phyloP scores from a whole-genome alignment of 2,329 filamentous ascomycete species.

The Sarocladium strictum region DNA sequence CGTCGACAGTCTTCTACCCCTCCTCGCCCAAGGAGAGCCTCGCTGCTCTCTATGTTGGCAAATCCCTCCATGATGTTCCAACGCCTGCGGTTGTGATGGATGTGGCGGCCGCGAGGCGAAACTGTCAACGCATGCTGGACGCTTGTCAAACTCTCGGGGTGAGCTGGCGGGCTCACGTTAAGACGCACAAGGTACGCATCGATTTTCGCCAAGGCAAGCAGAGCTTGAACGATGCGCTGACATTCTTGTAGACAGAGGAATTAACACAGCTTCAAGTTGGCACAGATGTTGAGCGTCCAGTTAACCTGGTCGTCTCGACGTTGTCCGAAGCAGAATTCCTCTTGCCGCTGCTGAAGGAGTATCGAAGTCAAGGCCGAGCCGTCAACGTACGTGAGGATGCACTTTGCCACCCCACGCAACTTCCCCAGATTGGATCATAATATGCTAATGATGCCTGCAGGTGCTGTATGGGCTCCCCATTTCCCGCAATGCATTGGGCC shows the following conservation, averaged over 20 bases:
- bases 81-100: conserved; percentile 67
- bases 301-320: conserved; percentile 67
- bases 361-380: conserved; percentile 43
- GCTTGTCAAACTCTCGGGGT: conserved; percentile 53
- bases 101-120: conserved; percentile 55
- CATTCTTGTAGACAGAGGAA: conserved; percentile 52
- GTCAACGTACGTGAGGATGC: conserved; percentile 49
- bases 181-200: conserved; percentile 67
- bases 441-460: conserved; percentile 24
- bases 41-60: conserved; percentile 40
- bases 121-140: conserved; percentile 67
- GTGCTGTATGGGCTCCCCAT: conserved; percentile 69
- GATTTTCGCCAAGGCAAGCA: too few species aligned
- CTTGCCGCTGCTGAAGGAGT: conserved; percentile 52
- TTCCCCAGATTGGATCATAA: background rate
- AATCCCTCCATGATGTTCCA: conserved; percentile 52
- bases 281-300: conserved; percentile 34
- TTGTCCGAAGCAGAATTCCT: conserved; percentile 67
- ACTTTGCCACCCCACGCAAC: background rate
- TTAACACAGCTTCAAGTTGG: conserved; percentile 67
- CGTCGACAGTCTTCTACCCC: conserved; percentile 18
- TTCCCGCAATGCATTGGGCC: conserved; percentile 51
- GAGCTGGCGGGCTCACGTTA: conserved; percentile 71
- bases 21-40: conserved; percentile 18
- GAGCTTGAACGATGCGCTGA: conserved; percentile 10